These are phyloP conservation scores for Globisporangium paroecandrum DNA, from an alignment of 352 stramenopile genomes.

Conservation along the genomic window DNA sequence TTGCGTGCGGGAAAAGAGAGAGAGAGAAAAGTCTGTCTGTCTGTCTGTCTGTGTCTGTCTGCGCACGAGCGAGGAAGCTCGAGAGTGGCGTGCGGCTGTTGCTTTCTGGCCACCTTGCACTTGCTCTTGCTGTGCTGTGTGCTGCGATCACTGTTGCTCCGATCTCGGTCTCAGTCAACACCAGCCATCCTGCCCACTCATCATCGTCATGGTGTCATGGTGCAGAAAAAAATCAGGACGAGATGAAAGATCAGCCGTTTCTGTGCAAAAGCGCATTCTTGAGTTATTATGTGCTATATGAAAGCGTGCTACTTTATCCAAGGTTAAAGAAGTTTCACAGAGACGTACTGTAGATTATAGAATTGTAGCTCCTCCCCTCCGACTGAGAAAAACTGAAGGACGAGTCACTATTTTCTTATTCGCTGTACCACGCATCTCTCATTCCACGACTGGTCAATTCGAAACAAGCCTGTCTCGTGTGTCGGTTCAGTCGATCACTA, in stretches of 20 bases:
- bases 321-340: not conserved
- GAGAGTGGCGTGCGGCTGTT: not conserved
- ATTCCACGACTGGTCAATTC: not conserved
- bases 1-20: not conserved
- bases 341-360: not conserved
- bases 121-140: not conserved
- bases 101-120: conserved; percentile 2
- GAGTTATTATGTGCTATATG: not conserved
- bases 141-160: not conserved
- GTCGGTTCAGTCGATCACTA: not conserved
- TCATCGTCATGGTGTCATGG: not conserved
- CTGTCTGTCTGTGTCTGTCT: not conserved
- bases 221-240: not conserved
- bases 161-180: not conserved
- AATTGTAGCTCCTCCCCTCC: not conserved
- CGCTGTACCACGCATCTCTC: not conserved
- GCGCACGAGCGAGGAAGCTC: conserved; percentile 1
- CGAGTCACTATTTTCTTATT: conserved; percentile 1
- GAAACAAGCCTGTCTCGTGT: not conserved
- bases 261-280: not conserved
- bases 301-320: not conserved
- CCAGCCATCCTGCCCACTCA: not conserved
- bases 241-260: not conserved
- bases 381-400: not conserved
- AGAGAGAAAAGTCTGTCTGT: not conserved